Evolutionary conservation across 805 yeast species (phyloP).

Genomic region (Candida ponderosae): DNA sequence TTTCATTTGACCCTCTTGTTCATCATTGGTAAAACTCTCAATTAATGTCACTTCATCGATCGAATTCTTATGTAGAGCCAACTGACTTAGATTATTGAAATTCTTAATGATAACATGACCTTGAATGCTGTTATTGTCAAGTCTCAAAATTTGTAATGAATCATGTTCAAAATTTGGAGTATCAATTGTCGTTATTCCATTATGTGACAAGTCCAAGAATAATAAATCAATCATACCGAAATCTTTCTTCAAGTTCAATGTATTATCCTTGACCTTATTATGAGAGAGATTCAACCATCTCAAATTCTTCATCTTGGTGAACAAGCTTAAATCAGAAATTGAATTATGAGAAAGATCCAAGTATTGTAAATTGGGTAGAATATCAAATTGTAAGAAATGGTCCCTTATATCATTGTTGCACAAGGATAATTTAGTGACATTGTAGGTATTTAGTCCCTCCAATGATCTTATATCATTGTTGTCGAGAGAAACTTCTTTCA

Average conservation of each 20-base stretch:
- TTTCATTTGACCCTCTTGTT: no score
- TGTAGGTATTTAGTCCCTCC: conserved; percentile 14
- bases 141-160: conserved; percentile 8
- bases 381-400: conserved; percentile 11
- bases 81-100: background rate
- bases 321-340: conserved; percentile 26
- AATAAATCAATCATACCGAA: conserved; percentile 17
- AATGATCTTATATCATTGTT: conserved; percentile 13
- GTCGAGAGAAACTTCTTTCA: conserved; percentile 7
- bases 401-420: conserved; percentile 13
- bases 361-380: conserved; percentile 16
- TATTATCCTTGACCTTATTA: conserved; percentile 27
- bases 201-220: conserved; percentile 25
- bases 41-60: background rate
- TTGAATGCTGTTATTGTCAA: conserved; percentile 4
- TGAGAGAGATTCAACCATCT: conserved; percentile 18
- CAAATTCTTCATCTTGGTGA: conserved; percentile 16
- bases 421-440: conserved; percentile 5
- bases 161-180: conserved; percentile 5
- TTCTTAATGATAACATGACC: conserved; percentile 2
- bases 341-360: conserved; percentile 32
- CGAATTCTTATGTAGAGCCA: conserved; percentile 5
- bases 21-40: no score
- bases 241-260: conserved; percentile 25
- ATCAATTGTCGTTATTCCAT: conserved; percentile 20